Evolutionary conservation across 768 basidiomycete species (phyloP).

Genomic region (Lactarius pseudohatsudake): DNA sequence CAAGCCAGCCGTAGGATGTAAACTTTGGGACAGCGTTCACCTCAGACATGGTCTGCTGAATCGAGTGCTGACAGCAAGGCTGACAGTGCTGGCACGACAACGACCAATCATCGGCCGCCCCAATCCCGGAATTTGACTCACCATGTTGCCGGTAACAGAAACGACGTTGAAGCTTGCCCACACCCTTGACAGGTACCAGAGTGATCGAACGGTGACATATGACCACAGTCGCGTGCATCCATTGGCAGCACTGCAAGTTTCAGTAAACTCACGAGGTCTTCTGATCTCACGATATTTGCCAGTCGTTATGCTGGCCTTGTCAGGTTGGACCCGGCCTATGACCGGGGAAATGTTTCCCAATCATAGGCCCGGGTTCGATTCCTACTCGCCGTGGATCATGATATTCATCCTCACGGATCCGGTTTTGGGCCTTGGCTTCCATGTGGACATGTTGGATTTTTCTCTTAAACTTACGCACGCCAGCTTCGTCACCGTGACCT

Average conservation of each 20-base stretch:
- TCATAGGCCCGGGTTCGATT: background rate
- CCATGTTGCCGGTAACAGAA: background rate
- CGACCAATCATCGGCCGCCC: background rate
- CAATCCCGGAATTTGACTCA: background rate
- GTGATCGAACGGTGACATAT: conserved; percentile 56
- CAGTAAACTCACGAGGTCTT: background rate
- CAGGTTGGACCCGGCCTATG: background rate
- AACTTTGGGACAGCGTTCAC: conserved; percentile 34
- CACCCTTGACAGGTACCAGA: conserved; percentile 29
- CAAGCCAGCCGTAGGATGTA: conserved; percentile 60
- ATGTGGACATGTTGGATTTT: background rate
- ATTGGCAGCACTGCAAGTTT: background rate
- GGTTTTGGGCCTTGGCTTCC: background rate
- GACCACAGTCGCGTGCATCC: background rate
- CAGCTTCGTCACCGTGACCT: background rate
- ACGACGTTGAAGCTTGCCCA: background rate
- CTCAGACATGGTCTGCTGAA: background rate
- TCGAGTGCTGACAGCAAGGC: no score
- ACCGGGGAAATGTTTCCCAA: background rate
- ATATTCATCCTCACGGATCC: background rate
- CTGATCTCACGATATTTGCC: background rate
- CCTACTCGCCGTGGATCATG: background rate
- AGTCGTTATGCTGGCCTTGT: background rate
- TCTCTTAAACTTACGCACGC: background rate
- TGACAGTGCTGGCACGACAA: background rate